phyloP scores from a whole-genome alignment of 129 eudicot genomes.

The Mikania micrantha region DNA sequence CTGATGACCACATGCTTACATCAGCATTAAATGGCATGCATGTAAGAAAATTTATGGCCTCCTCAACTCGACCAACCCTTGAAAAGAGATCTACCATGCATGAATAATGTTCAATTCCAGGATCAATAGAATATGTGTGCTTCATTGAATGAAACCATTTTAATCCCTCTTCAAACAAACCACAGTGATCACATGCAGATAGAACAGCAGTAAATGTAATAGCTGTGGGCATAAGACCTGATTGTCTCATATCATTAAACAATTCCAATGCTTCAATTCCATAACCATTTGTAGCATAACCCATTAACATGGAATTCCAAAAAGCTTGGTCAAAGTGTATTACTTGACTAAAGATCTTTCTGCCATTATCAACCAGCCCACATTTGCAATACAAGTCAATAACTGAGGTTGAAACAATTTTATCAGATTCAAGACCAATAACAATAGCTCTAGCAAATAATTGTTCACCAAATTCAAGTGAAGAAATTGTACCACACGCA shows the following conservation, averaged over 20 bases:
- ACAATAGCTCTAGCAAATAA: constrained; percentile 53
- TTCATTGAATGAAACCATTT: constrained; percentile 78
- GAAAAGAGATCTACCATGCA: constrained; percentile 83
- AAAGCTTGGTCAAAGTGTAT: constrained; percentile 54
- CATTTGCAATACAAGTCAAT: constrained; percentile 80
- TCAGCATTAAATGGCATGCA: constrained; percentile 61
- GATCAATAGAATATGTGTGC: constrained; percentile 45
- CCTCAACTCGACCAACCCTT: constrained; percentile 62
- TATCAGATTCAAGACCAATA: constrained; percentile 65
- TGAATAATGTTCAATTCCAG: constrained; percentile 70
- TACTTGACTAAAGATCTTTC: constrained; percentile 57
- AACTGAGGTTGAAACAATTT: constrained; percentile 56
- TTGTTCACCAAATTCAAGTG: constrained; percentile 75
- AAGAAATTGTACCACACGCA: constrained; percentile 67
- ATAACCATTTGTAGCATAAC: constrained; percentile 86
- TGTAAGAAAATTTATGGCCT: constrained; percentile 50
- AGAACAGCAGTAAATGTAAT: constrained; percentile 71
- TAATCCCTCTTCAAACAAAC: constrained; percentile 63
- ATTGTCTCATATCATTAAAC: constrained; percentile 47
- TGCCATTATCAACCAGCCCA: constrained; percentile 52
- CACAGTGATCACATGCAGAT: constrained; percentile 88
- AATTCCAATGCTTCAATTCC: constrained; percentile 64
- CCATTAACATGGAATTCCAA: constrained; percentile 89
- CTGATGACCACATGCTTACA: constrained; percentile 74
- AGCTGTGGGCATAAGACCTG: constrained; percentile 44